Evolutionary conservation across 202 grass and related monocot genomes (phyloP).

Genomic region (Schoenoplectus triqueter): DNA sequence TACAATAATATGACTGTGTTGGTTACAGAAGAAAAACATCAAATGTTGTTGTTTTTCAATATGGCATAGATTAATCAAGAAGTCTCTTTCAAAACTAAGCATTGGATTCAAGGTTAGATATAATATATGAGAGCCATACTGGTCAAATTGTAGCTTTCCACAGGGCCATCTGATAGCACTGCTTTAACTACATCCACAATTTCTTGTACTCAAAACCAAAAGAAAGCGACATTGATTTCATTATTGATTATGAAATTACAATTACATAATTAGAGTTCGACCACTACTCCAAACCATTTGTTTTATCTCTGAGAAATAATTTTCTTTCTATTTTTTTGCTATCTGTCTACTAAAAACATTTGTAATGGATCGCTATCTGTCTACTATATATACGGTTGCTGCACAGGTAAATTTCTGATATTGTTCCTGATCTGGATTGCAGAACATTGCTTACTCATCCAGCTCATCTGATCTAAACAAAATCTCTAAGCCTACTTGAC

Average conservation of each 20-base stretch:
- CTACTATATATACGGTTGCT: too few relatives aligned
- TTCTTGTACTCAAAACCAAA: constrained; percentile 20
- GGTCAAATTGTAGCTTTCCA: constrained; percentile 27
- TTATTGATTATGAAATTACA: neutral
- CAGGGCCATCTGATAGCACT: constrained; percentile 23
- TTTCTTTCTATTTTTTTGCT: too few relatives aligned
- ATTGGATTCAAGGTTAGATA: neutral
- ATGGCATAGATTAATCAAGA: neutral
- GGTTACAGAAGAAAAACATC: neutral
- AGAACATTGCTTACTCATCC: too few relatives aligned
- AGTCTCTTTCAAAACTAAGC: constrained; percentile 2
- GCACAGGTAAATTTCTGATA: too few relatives aligned
- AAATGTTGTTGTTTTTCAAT: neutral
- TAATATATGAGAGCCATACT: neutral
- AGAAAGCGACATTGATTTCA: neutral
- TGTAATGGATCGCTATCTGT: neutral
- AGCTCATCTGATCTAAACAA: too few relatives aligned
- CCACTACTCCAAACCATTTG: neutral
- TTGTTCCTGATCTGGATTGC: too few relatives aligned
- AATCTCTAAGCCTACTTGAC: too few relatives aligned
- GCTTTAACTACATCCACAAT: constrained; percentile 19
- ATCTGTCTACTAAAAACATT: neutral
- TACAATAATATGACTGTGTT: neutral
- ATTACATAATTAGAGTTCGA: constrained; percentile 1
- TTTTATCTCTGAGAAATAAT: too few relatives aligned